Base-by-base conservation (phyloP, 768 basidiomycete genomes). In the Heimioporus sp. region DNA sequence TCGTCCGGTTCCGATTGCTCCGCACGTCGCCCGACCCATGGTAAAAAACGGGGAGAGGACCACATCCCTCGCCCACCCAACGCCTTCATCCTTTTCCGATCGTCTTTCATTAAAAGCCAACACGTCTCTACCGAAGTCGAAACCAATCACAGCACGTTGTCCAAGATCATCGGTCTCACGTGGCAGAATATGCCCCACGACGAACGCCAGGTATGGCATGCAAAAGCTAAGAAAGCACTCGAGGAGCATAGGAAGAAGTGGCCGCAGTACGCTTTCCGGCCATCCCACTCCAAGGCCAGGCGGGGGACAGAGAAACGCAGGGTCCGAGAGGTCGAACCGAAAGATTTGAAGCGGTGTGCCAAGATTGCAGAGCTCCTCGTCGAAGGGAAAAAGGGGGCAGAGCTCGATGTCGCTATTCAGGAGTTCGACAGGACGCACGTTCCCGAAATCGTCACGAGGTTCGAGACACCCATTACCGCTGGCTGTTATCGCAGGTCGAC, bases 51-150 rank as follows among this genome's bases (percentile, higher is more conserved):
- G 64, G 79, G 81, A 13, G 80, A 82, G 24, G 80, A 86, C 56
- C 86, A 90, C 65, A 87, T 92, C 56, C 89, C 89, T 16, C 86
- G 89, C 39, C 89, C 89, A 2, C 87, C 89, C 2, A 91, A 92
- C 62, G 90, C 89, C 21, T 92, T 92, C 72, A 92, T 91, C 64
- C 79, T 92, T 61, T 92, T 91, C 76, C 85, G 89, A 55, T 87
- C 87, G 0, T 84, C 85, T 0, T 90, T 90, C 70, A 87, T 90
- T 67, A 87, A 87, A 72, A 79, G 75, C 59, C 84, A 87, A 60
- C 86, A 86, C 59, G 87, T 91, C 57, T 83, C 87, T 10, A 80
- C 85, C 9, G 82, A 79, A 46, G 83, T 90, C 53, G 89, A 91
- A 74, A 87, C 86, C 30, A 90, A 87, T 65, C 89, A 90, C 71